Percentiles rank a stretch among this genome's conserved stretches.
phyloP scores from a whole-genome alignment of 2,329 filamentous ascomycete species.

The Samsoniella hepiali region DNA sequence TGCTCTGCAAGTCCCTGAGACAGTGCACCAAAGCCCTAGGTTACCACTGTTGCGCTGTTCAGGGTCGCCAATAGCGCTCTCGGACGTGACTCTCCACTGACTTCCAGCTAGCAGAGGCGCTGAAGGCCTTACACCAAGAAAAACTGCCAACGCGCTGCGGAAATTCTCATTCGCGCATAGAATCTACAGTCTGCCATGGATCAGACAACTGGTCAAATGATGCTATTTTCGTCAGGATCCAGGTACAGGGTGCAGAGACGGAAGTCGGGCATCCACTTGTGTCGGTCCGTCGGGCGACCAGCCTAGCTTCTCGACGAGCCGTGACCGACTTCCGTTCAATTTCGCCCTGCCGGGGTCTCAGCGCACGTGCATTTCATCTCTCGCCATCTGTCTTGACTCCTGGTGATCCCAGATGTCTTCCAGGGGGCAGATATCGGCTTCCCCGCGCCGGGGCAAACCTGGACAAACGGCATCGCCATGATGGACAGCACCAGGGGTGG shows the following conservation, averaged over 20 bases:
- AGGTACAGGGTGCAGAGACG: conserved; percentile 10
- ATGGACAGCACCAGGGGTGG: background rate
- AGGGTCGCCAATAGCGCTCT: background rate
- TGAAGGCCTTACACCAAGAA: background rate
- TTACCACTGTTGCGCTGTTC: background rate
- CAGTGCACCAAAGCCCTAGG: background rate
- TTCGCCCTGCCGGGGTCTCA: background rate
- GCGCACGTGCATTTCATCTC: background rate
- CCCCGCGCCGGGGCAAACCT: no score
- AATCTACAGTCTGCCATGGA: background rate
- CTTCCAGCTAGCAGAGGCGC: background rate
- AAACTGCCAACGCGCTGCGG: background rate
- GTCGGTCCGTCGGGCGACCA: conserved; percentile 18
- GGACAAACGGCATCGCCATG: background rate
- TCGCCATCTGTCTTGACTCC: no score
- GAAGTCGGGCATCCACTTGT: conserved; percentile 17
- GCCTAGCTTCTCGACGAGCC: conserved; percentile 14
- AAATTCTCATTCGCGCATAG: background rate
- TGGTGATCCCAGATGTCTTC: background rate
- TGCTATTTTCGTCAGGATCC: conserved; percentile 6
- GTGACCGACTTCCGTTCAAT: conserved; percentile 18
- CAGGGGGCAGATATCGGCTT: no score
- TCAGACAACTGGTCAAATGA: background rate
- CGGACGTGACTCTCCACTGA: background rate
- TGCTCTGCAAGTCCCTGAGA: background rate